phyloP scores from a whole-genome alignment of 805 yeast genomes.

The Ogataea siamensis region DNA sequence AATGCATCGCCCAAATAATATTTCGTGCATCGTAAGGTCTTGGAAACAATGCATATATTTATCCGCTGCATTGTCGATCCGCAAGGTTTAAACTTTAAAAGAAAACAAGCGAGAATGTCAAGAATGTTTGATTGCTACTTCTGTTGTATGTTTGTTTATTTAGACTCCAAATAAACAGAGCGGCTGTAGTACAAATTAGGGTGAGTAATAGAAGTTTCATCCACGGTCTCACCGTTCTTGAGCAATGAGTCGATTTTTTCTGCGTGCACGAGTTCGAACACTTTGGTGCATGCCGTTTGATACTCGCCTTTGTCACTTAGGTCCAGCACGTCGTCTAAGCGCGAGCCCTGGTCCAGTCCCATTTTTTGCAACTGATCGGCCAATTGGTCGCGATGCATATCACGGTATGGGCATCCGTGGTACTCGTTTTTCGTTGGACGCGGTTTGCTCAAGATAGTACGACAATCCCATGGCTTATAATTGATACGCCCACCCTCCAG shows the following conservation, averaged over 20 bases:
- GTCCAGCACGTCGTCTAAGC: constrained; percentile 59
- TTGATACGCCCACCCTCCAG: constrained; percentile 86
- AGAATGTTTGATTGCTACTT: background rate
- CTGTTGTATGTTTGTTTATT: constrained; percentile 3
- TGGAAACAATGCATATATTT: background rate
- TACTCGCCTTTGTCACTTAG: constrained; percentile 67
- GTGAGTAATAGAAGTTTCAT: constrained; percentile 67
- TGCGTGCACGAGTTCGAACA: constrained; percentile 70
- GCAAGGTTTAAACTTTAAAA: background rate
- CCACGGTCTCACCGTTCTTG: constrained; percentile 41
- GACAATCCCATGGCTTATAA: constrained; percentile 84
- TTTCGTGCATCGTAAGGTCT: background rate
- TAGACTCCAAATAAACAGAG: constrained; percentile 54
- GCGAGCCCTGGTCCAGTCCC: constrained; percentile 59
- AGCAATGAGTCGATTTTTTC: constrained; percentile 37
- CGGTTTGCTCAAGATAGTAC: constrained; percentile 68
- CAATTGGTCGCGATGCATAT: constrained; percentile 63
- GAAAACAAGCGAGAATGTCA: background rate
- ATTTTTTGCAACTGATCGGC: constrained; percentile 52
- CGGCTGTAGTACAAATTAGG: constrained; percentile 88
- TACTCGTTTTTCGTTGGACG: constrained; percentile 64
- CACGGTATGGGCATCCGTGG: constrained; percentile 95
- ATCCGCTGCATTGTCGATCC: background rate
- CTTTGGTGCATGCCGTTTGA: constrained; percentile 86
- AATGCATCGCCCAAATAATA: constrained; percentile 1